Evolutionary conservation across 2,329 filamentous ascomycete genomes (phyloP), one percentile per base, ranked within the genome.

Genomic region (Calonectria multiphialidica): DNA sequence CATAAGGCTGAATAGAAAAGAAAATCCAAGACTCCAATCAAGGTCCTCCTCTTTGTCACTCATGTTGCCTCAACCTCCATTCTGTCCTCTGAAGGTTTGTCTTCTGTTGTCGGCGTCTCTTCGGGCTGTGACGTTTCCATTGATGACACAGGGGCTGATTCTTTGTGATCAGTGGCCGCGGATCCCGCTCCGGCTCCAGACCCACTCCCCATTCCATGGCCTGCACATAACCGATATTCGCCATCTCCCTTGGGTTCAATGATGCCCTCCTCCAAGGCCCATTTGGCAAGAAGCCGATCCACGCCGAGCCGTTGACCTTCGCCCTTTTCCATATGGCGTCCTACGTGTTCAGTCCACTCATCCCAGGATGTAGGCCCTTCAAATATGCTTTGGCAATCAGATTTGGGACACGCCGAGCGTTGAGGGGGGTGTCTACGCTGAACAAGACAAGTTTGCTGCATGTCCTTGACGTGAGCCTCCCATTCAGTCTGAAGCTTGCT

Each of bases 311-410:
- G 82, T 28, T 85, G 84, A 4, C 89, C 90, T 73, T 93, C 91
- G 8, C 90, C 90, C 75, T 92, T 93, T 83, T 98, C 96, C 87
- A 98, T 93, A 82, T 98, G 96, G 57, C 93, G 89, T 1, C 96
- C 96, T 1, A 98, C 93, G 81, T 98, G 96, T 82, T 98, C 96
- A 72, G 97, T 97, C 85, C 95, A 94, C 76, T 95, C 92, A 70
- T 98, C 95, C 96, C 96, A 98, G 10, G 93, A 93, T 2, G 89
- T 90, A 1, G 88, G 85, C 0, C 95, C 95, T 68, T 91, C 88
- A 79, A 98, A 98, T 0, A 88, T 83, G 62, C 89, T 89, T 13
- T 89, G 86, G 80, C 96, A 98, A 76, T 95, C 94, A 0, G 88
- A 86, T 76, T 91, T 92, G 0, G 91, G 91, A 75, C 94, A 96